A percentile compares a stretch with the other conserved stretches of the same genome.
Evolutionary conservation across 768 basidiomycete genomes (phyloP).

Genomic region (Podaxis sp.): DNA sequence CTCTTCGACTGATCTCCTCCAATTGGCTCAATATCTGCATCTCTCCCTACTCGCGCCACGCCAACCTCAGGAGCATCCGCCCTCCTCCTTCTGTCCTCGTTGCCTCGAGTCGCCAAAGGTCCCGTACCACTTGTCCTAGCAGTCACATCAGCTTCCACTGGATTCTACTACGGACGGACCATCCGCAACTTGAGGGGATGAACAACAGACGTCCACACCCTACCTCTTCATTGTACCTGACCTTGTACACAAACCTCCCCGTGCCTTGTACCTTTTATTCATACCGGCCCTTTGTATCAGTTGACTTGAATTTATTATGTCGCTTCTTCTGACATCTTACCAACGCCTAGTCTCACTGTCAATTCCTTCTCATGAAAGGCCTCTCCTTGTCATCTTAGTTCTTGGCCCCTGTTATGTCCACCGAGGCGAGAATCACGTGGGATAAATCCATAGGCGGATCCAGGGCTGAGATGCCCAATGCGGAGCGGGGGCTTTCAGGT

Average conservation of each 20-base stretch:
- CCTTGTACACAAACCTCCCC: neutral
- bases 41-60: neutral
- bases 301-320: neutral
- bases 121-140: slow-evolving; percentile 69
- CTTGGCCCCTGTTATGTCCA: neutral
- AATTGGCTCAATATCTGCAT: neutral
- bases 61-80: slow-evolving; percentile 66
- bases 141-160: slow-evolving; percentile 56
- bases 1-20: neutral
- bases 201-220: neutral
- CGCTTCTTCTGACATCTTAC: neutral
- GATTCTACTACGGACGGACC: slow-evolving; percentile 67
- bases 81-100: slow-evolving; percentile 68
- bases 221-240: neutral
- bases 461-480: neutral
- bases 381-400: too few species aligned
- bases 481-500: neutral
- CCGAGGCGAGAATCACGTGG: neutral
- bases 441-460: neutral
- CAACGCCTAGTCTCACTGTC: neutral
- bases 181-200: slow-evolving; percentile 37
- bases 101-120: slow-evolving; percentile 70
- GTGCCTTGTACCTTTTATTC: neutral
- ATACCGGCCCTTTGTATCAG: neutral
- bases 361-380: too few species aligned